Base-by-base conservation (phyloP, 2,329 filamentous ascomycete species). In the Claviceps paspali region DNA sequence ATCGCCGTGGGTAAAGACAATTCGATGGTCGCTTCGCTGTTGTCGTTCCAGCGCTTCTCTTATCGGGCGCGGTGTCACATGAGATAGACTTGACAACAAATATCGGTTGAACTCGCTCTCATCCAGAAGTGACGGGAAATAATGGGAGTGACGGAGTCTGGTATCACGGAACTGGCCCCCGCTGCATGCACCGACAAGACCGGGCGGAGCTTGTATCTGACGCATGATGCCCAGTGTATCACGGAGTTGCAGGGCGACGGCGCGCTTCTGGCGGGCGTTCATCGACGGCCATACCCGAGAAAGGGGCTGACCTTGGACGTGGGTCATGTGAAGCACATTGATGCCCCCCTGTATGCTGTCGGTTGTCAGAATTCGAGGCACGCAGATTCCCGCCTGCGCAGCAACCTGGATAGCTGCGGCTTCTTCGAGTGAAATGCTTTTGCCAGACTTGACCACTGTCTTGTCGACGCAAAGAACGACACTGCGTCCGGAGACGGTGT, bases 1-100 rank as follows among this genome's bases (percentile, higher is more conserved):
- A 47, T 70, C 64, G 3, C 58, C 57, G 50, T 68, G 63, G 5
- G 62, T 66, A 43, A 68, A 63, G 2, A 58, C 50, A 28, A 49
- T 43, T 11, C 35, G 18, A 38, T 52, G 40, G 23, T 34, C n/a
- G 9, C 35, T 31, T 14, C n/a, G 31, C 21, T 30, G 26, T n/a
- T n/a, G n/a, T n/a, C n/a, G n/a, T n/a, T n/a, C n/a, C n/a, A 35
- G 24, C 7, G 32, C 21, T 5, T 39, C 22, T 29, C 27, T 21
- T 1, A 36, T 33, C 7, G 14, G 28, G 21, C 33, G 21, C 22
- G 33, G 22, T 17, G 33, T 39, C 17, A 28, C 28, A 23, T 33
- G 27, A 4, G 28, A 14, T 12, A 36, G 11, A 15, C 22, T 22
- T 9, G 23, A 36, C 29, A 36, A 11, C 22, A 36, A n/a, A 18